Evolutionary conservation across 106 monocot species (phyloP).

Genomic region (Iris macrosiphon): DNA sequence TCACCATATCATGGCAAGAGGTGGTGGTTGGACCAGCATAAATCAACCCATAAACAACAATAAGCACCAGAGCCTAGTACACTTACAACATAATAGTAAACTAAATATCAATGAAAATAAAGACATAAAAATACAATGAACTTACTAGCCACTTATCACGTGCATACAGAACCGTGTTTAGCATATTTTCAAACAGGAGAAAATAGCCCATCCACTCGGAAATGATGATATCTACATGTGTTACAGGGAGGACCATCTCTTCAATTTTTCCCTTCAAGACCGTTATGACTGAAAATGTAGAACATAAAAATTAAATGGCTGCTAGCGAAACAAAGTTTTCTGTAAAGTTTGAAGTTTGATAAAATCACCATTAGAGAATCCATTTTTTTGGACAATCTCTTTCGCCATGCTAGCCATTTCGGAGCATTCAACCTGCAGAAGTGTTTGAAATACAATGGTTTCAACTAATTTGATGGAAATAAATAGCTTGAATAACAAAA

Average conservation of each 20-base stretch:
- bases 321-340: background rate
- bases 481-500: background rate
- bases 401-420: slow-evolving; percentile 95
- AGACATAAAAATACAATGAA: too few species aligned
- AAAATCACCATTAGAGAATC: slow-evolving; percentile 70
- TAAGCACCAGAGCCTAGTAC: too few species aligned
- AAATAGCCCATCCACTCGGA: slow-evolving; percentile 99
- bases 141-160: slow-evolving; percentile 99
- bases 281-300: slow-evolving; percentile 55
- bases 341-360: background rate
- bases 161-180: slow-evolving; percentile 92
- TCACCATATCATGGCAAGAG: too few species aligned
- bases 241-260: slow-evolving; percentile 77
- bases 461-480: background rate
- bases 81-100: too few species aligned
- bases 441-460: background rate
- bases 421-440: slow-evolving; percentile 82
- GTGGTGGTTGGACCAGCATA: too few species aligned
- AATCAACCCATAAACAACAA: too few species aligned
- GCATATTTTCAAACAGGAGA: slow-evolving; percentile 90
- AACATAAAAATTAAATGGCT: background rate
- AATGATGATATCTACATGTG: slow-evolving; percentile 82
- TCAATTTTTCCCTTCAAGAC: slow-evolving; percentile 91
- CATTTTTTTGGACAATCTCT: slow-evolving; percentile 84
- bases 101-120: too few species aligned